Base-by-base conservation (phyloP, 1,139 yeast genomes). In the Protomyces gravidus region DNA sequence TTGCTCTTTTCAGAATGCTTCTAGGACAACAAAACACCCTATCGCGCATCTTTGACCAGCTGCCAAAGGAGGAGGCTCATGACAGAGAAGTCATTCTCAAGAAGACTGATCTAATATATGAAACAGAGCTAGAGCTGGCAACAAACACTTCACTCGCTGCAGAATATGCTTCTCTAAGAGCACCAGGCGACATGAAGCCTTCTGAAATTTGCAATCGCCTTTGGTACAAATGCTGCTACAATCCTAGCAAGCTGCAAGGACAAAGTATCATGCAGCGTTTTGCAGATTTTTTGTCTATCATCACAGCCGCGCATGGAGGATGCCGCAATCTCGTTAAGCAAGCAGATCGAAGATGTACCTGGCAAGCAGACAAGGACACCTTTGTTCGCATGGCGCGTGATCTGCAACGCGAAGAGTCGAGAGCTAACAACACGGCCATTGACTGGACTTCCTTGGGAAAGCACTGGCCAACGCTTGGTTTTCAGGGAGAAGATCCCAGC, bases 401-500 rank as follows among this genome's bases (percentile, higher is more conserved):
- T 15, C 19, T 36, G 11, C 42, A 36, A 17, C 17, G n/a, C 6
- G 21, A 17, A 3, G n/a, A 17, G 21, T n/a, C 11, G n/a, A 17
- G 21, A 2, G 19, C 4, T 13, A 17, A n/a, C 7, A 17, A 17
- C 9, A 13, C 42, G 17, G 19, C 1, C 3, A 21, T 6, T 7
- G n/a, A 15, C 36, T 13, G n/a, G 2, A 6, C 42, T 6, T 9
- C 19, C 7, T 23, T 19, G 17, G 58, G 58, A 0, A 53, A 53
- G 23, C 58, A 53, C 27, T 53, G 58, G 58, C 42, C 21, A 5
- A 27, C 39, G 1, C 26, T 39, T 13, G 58, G 58, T 5, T 53
- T 53, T n/a, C 58, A 53, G 26, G 58, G 58, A 19, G 58, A 46
- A 13, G 58, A 53, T 36, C 58, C 58, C 11, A 45, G 39, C 39